A percentile compares a stretch with the other conserved stretches of the same genome.
These are phyloP conservation scores for Abortiporus biennis DNA, from an alignment of 1,284 basidiomycete species.

Conservation along the genomic window DNA sequence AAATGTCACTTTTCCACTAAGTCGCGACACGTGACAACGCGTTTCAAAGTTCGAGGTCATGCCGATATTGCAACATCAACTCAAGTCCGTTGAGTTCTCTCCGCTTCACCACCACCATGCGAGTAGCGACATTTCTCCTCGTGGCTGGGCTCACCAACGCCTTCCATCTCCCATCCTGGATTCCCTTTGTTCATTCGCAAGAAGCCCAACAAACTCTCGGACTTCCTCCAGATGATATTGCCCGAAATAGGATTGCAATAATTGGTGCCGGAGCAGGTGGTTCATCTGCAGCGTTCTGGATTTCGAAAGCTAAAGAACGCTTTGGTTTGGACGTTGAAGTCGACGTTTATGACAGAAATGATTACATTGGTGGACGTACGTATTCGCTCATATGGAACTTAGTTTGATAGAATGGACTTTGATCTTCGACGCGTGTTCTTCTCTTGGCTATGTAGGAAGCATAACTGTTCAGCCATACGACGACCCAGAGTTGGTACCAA, in stretches of 20 bases:
- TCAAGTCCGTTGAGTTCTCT: not conserved
- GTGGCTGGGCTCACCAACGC: constrained; percentile 1
- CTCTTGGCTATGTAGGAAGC: constrained; percentile 43
- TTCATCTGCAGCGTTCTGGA: constrained; percentile 83
- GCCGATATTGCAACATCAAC: not conserved
- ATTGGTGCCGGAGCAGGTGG: constrained; percentile 88
- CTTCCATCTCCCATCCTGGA: constrained; percentile 5
- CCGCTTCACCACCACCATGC: not conserved
- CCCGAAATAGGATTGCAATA: constrained; percentile 53
- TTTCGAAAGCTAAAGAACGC: constrained; percentile 67
- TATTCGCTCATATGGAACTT: not conserved
- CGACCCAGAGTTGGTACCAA: constrained; percentile 51
- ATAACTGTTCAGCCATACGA: constrained; percentile 76
- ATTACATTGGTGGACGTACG: constrained; percentile 81
- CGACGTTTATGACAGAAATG: constrained; percentile 76
- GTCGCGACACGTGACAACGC: not conserved
- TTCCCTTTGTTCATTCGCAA: constrained; percentile 4
- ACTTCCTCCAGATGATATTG: constrained; percentile 10
- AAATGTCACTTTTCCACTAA: not conserved
- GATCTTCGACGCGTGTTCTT: constrained; percentile 4
- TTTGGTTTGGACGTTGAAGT: constrained; percentile 65
- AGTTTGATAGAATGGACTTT: not conserved
- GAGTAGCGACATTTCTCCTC: not conserved
- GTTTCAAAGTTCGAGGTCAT: not conserved
- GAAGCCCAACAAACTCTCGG: constrained; percentile 4